Evolutionary conservation across 495 filamentous ascomycete genomes (phyloP).

Genomic region (Penicillium nucicola): DNA sequence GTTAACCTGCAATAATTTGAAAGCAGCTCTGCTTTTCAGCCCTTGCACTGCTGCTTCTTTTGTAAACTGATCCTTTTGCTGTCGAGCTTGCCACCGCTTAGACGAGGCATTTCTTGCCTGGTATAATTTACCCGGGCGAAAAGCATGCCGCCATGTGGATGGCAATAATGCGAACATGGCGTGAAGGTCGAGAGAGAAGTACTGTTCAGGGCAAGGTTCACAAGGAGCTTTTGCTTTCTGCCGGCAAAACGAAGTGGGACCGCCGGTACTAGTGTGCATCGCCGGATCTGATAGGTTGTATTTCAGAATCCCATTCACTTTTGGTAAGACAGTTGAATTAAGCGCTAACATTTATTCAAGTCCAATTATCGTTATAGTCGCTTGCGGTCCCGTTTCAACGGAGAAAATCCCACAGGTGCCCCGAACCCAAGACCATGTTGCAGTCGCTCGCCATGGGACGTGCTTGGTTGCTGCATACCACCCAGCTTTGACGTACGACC

Average conservation of each 20-base stretch:
- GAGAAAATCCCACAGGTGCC: slow-evolving; percentile 61
- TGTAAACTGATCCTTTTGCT: slow-evolving; percentile 65
- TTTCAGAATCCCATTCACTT: too few relatives aligned
- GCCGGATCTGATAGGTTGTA: too few relatives aligned
- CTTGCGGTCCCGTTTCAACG: slow-evolving; percentile 76
- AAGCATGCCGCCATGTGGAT: neutral
- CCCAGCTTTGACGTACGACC: slow-evolving; percentile 17
- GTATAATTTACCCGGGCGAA: neutral
- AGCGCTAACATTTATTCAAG: neutral
- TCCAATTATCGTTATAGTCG: slow-evolving; percentile 13
- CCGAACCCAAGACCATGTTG: slow-evolving; percentile 22
- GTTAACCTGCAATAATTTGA: slow-evolving; percentile 78
- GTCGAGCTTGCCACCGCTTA: slow-evolving; percentile 77
- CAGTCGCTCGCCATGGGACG: slow-evolving; percentile 10
- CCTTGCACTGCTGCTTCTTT: slow-evolving; percentile 69
- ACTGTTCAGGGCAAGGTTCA: too few relatives aligned
- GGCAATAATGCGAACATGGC: slow-evolving; percentile 7
- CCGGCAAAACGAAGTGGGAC: slow-evolving; percentile 8
- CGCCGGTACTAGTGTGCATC: neutral
- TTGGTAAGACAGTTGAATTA: too few relatives aligned
- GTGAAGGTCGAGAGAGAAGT: neutral
- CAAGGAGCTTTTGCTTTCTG: slow-evolving; percentile 2
- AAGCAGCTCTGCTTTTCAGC: slow-evolving; percentile 85
- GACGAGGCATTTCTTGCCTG: slow-evolving; percentile 58
- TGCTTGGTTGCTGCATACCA: slow-evolving; percentile 16